phyloP scores from a whole-genome alignment of 495 filamentous ascomycete species.

The Aspergillus nanangensis region DNA sequence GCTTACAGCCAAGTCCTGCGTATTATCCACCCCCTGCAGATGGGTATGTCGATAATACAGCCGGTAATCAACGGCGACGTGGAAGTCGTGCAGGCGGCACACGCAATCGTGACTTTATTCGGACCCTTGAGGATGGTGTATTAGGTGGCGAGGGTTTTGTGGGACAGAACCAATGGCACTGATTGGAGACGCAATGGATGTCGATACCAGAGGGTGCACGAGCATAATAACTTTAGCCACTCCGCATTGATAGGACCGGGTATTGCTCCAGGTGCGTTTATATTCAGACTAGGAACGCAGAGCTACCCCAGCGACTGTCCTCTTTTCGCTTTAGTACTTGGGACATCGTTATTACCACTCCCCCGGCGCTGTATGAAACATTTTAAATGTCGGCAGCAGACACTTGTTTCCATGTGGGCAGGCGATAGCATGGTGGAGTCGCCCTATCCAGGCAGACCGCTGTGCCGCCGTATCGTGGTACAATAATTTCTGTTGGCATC shows the following conservation, averaged over 20 bases:
- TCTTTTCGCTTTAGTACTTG: slow-evolving; percentile 4
- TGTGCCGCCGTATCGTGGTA: no score
- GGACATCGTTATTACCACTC: background rate
- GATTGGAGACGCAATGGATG: slow-evolving; percentile 14
- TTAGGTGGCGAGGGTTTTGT: slow-evolving; percentile 76
- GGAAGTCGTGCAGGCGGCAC: slow-evolving; percentile 67
- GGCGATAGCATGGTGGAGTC: no score
- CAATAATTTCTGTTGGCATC: no score
- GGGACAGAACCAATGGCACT: slow-evolving; percentile 62
- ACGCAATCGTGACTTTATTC: slow-evolving; percentile 83
- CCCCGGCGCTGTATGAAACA: background rate
- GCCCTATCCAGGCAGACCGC: no score
- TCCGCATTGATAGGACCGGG: no score
- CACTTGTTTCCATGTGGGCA: background rate
- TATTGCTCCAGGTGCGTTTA: slow-evolving; percentile 11
- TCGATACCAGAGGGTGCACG: slow-evolving; percentile 15
- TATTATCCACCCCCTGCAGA: slow-evolving; percentile 97
- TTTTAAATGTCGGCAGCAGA: background rate
- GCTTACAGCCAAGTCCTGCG: slow-evolving; percentile 91
- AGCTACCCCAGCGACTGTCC: slow-evolving; percentile 1
- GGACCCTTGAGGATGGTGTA: slow-evolving; percentile 89
- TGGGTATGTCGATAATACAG: slow-evolving; percentile 61
- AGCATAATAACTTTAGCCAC: no score
- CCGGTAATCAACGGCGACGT: slow-evolving; percentile 65
- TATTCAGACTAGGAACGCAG: slow-evolving; percentile 8